Evolutionary conservation across 805 yeast genomes (phyloP).

Genomic region (Maudiozyma turicensis): DNA sequence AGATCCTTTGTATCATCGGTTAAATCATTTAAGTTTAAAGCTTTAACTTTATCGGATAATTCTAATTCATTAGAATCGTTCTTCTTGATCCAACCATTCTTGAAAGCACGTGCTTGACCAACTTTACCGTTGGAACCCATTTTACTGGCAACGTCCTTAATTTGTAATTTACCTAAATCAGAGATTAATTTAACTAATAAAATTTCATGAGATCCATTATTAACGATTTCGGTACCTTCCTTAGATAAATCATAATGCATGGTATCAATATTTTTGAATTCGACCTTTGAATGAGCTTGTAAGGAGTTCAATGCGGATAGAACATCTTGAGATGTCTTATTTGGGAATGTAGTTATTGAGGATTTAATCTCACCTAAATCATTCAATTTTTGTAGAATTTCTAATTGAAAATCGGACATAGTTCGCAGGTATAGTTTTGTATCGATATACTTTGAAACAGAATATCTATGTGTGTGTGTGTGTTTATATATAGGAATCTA

Average conservation of each 20-base stretch:
- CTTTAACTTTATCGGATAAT: constrained; percentile 40
- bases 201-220: constrained; percentile 83
- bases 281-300: constrained; percentile 73
- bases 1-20: constrained; percentile 58
- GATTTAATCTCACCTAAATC: constrained; percentile 55
- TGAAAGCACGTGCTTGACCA: constrained; percentile 97
- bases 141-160: constrained; percentile 57
- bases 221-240: constrained; percentile 75
- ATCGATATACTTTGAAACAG: not conserved
- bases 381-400: constrained; percentile 55
- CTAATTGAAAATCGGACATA: constrained; percentile 64
- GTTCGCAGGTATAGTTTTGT: not conserved
- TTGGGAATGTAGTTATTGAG: constrained; percentile 60
- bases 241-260: constrained; percentile 66
- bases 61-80: constrained; percentile 68
- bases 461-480: too few species aligned
- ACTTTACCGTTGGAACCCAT: constrained; percentile 79
- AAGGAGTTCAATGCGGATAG: constrained; percentile 83
- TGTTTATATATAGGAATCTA: too few species aligned
- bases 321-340: constrained; percentile 50
- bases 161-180: constrained; percentile 69
- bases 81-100: constrained; percentile 91
- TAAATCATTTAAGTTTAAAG: constrained; percentile 24
- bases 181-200: constrained; percentile 69
- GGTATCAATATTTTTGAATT: constrained; percentile 59